Evolutionary conservation across 148 eudicot species (phyloP).

Genomic region (Amaranthus hypochondriacus): DNA sequence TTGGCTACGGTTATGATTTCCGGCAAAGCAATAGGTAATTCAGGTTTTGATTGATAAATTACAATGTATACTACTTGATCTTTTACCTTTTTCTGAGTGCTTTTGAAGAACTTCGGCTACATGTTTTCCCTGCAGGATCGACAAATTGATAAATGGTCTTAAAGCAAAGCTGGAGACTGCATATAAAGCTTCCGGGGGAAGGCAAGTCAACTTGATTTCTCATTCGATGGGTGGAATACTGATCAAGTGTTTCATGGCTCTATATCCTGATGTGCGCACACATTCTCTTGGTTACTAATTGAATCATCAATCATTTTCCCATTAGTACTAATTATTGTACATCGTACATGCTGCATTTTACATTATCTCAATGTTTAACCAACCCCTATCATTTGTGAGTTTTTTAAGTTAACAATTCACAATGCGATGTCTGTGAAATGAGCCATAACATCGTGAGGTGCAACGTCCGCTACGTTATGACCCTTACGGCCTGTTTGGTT

Average conservation of each 20-base stretch:
- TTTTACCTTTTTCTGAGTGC: background rate
- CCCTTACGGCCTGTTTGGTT: too few relatives aligned
- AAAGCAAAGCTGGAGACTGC: slow-evolving; percentile 65
- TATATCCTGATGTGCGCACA: slow-evolving; percentile 62
- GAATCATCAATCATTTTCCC: slow-evolving; percentile 4
- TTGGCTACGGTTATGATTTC: slow-evolving; percentile 94
- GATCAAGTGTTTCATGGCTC: slow-evolving; percentile 66
- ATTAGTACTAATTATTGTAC: background rate
- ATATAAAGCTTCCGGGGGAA: slow-evolving; percentile 76
- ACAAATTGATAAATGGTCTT: slow-evolving; percentile 70
- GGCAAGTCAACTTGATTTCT: slow-evolving; percentile 84
- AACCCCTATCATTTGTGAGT: too few relatives aligned
- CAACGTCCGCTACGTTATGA: too few relatives aligned
- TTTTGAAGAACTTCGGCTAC: background rate
- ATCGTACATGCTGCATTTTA: background rate
- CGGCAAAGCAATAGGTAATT: slow-evolving; percentile 90
- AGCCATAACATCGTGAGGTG: too few relatives aligned
- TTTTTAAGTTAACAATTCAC: too few relatives aligned
- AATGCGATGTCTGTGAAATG: too few relatives aligned
- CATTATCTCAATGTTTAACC: too few relatives aligned
- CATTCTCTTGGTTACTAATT: slow-evolving; percentile 23
- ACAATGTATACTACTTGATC: background rate
- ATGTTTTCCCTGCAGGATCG: slow-evolving; percentile 44
- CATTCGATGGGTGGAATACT: slow-evolving; percentile 98
- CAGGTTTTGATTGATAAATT: background rate